Evolutionary conservation across 148 eudicot species (phyloP).

Genomic region (Pouteria glomerata): DNA sequence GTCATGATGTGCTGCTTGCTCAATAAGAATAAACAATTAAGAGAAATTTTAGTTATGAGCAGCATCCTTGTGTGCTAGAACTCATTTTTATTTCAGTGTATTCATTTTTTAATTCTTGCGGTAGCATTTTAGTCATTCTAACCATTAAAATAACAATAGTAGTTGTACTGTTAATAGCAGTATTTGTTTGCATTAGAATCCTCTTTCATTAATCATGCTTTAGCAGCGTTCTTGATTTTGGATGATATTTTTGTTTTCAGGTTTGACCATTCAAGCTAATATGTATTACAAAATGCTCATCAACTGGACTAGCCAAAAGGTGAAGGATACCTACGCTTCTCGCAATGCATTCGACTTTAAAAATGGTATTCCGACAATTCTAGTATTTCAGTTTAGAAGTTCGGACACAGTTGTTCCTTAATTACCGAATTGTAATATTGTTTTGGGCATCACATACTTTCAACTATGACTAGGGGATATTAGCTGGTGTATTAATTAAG

Average conservation of each 20-base stretch:
- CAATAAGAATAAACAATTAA: background rate
- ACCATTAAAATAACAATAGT: background rate
- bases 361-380: conserved; percentile 50
- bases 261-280: conserved; percentile 93
- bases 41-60: no score
- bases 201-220: background rate
- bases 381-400: background rate
- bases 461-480: background rate
- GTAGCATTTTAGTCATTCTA: background rate
- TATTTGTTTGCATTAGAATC: background rate
- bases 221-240: background rate
- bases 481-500: background rate
- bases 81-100: background rate
- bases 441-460: background rate
- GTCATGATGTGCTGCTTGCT: background rate
- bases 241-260: conserved; percentile 31
- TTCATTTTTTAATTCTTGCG: background rate
- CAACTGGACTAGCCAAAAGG: conserved; percentile 95
- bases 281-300: conserved; percentile 88
- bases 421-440: background rate
- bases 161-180: background rate
- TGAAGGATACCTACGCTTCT: conserved; percentile 67
- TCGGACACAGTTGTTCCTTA: conserved; percentile 5
- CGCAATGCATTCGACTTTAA: conserved; percentile 86
- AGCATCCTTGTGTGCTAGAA: background rate